Base-by-base conservation (phyloP, 192 early-diverging fungal genomes). In the Rhizoclosmatium globosum region DNA sequence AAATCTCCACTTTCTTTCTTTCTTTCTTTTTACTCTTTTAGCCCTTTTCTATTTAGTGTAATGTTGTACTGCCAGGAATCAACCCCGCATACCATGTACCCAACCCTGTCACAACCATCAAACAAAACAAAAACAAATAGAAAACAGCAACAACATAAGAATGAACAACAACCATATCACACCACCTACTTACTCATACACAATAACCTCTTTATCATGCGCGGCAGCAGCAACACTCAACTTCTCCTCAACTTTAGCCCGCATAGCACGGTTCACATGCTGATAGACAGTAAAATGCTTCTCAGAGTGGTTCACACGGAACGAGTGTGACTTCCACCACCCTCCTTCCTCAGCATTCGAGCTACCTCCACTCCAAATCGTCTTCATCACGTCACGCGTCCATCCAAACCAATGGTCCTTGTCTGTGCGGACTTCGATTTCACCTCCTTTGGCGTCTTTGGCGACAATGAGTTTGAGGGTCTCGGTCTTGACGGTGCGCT, bases 381-480 rank as follows among this genome's bases (percentile, higher is more conserved):
- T 44, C 13, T 21, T 41, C 39, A 44, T 19, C 31, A 74, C 17
- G 45, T 74, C 73, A 13, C 38, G 7, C 6, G 15, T 64, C 73
- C 73, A 74, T 17, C 59, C 57, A 19, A 39, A 17, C 73, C 73
- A 74, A 7, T 74, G 56, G 42, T 45, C 62, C 13, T 44, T n/a
- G 44, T 74, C 21, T 59, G 73, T 19, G 59, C 56, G 50, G 43
- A 74, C 45, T 50, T 74, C 73, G 44, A 74, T 64, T 0, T 50
- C 50, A 4, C 45, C 7, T 31, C 61, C 61, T 1, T 64, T n/a
- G 19, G 19, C 7, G 42, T 47, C 47, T 31, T 58, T 50, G 50
- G 73, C 73, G 19, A 74, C 73, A 60, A 64, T 38, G 23, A 74
- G 44, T 64, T 74, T 74, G 15, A 74, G 59, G 9, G 73, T 74